phyloP scores from a whole-genome alignment of 2,329 filamentous ascomycete genomes.

The Teratosphaeria destructans region DNA sequence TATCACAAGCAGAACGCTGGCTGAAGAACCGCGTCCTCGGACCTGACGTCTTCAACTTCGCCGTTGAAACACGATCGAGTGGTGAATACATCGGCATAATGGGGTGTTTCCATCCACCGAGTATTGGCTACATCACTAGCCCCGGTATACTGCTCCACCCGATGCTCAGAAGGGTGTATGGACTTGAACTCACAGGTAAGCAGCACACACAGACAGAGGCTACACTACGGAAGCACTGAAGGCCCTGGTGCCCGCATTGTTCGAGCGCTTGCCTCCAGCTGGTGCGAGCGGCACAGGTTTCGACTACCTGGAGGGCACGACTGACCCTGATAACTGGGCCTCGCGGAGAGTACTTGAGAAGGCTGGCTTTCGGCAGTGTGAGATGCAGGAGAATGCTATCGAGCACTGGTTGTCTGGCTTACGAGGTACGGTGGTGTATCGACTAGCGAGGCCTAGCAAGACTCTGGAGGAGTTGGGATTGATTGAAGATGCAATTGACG shows the following conservation, averaged over 20 bases:
- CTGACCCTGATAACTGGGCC: slow-evolving; percentile 38
- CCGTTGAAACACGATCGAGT: slow-evolving; percentile 45
- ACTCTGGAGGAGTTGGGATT: slow-evolving; percentile 16
- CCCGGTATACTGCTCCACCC: slow-evolving; percentile 13
- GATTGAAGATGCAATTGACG: neutral
- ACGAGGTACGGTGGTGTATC: slow-evolving; percentile 28
- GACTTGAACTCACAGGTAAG: neutral
- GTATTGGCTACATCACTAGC: slow-evolving; percentile 36
- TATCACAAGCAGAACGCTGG: slow-evolving; percentile 23
- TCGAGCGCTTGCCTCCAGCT: slow-evolving; percentile 24
- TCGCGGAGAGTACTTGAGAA: slow-evolving; percentile 51
- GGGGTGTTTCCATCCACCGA: slow-evolving; percentile 31
- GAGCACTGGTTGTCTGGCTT: slow-evolving; percentile 26
- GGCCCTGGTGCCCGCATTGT: slow-evolving; percentile 33
- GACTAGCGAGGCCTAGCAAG: slow-evolving; percentile 19
- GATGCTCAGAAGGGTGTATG: neutral
- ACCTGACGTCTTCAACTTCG: slow-evolving; percentile 45
- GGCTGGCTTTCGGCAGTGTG: slow-evolving; percentile 42
- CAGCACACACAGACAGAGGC: slow-evolving; percentile 26
- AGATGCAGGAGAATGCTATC: slow-evolving; percentile 32
- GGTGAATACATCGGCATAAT: slow-evolving; percentile 34
- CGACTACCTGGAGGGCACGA: slow-evolving; percentile 35
- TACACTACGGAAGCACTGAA: slow-evolving; percentile 35
- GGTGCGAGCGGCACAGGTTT: slow-evolving; percentile 13
- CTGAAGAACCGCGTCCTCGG: slow-evolving; percentile 27